Evolutionary conservation across 257 asterid species (phyloP).

Genomic region (Henckelia pumila): DNA sequence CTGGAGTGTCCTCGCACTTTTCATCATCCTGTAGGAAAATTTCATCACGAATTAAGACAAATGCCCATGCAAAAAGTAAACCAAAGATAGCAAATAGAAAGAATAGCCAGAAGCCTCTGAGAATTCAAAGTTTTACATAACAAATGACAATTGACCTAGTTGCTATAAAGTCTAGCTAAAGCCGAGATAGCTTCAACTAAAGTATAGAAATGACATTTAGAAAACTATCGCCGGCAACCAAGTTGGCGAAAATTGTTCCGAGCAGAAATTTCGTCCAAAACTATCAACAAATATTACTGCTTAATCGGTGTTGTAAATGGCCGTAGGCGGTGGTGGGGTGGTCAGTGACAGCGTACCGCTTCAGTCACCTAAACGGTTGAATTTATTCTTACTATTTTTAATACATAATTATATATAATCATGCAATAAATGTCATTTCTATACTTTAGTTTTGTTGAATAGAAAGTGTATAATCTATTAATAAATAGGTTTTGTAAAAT

Average conservation of each 20-base stretch:
- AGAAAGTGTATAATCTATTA: no score
- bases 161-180: constrained; percentile 1
- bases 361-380: no score
- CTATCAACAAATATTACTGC: background rate
- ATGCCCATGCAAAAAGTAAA: constrained; percentile 16
- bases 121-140: constrained; percentile 1
- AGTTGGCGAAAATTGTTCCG: background rate
- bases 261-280: background rate
- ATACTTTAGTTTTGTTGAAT: no score
- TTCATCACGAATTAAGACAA: constrained; percentile 18
- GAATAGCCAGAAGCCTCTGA: background rate
- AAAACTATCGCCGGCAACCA: background rate
- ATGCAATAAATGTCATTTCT: no score
- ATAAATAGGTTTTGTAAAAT: no score
- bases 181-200: background rate
- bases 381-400: no score
- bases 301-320: no score
- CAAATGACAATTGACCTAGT: constrained; percentile 10
- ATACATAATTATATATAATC: no score
- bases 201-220: constrained; percentile 4
- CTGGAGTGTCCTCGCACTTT: constrained; percentile 20
- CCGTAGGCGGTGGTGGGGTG: no score
- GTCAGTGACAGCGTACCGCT: no score
- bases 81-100: constrained; percentile 8
- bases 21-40: constrained; percentile 34